These are phyloP conservation scores for Suhomyces terraborum DNA, from an alignment of 1,139 yeast species.

Conservation along the genomic window DNA sequence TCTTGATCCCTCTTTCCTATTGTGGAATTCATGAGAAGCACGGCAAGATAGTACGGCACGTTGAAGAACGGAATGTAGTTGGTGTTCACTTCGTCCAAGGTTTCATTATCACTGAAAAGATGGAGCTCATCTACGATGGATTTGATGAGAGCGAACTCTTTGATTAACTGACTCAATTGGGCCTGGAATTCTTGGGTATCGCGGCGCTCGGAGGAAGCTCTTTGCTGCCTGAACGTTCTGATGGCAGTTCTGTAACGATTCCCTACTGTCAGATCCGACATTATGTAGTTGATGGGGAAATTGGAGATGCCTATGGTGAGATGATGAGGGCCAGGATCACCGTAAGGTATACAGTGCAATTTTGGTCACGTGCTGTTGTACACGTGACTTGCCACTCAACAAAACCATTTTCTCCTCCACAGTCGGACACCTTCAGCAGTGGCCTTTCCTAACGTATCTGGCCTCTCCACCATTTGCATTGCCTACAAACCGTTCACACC, in stretches of 20 bases:
- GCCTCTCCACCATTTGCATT: background rate
- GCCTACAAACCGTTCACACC: background rate
- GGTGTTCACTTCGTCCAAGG: constrained; percentile 57
- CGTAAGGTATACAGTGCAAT: too few relatives aligned
- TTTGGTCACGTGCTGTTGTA: too few relatives aligned
- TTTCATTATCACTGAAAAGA: constrained; percentile 65
- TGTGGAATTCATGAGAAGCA: constrained; percentile 21
- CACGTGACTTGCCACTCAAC: background rate
- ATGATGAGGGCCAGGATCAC: too few relatives aligned
- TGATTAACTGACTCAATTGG: constrained; percentile 23
- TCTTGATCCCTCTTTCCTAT: constrained; percentile 16
- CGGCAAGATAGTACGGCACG: constrained; percentile 54
- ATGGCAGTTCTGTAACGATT: constrained; percentile 21
- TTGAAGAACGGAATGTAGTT: constrained; percentile 56
- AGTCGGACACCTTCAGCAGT: background rate
- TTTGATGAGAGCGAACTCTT: constrained; percentile 32
- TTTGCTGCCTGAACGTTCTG: constrained; percentile 11
- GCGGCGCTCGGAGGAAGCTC: constrained; percentile 21
- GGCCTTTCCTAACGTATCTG: background rate
- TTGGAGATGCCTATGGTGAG: too few relatives aligned
- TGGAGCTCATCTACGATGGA: constrained; percentile 27
- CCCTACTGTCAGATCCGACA: constrained; percentile 17
- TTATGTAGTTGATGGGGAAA: background rate
- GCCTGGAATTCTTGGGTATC: constrained; percentile 33
- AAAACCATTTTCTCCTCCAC: constrained; percentile 1